Evolutionary conservation across 2,329 filamentous ascomycete species (phyloP), one percentile per base, ranked within the genome.

Genomic region (Sphaerulina musiva): DNA sequence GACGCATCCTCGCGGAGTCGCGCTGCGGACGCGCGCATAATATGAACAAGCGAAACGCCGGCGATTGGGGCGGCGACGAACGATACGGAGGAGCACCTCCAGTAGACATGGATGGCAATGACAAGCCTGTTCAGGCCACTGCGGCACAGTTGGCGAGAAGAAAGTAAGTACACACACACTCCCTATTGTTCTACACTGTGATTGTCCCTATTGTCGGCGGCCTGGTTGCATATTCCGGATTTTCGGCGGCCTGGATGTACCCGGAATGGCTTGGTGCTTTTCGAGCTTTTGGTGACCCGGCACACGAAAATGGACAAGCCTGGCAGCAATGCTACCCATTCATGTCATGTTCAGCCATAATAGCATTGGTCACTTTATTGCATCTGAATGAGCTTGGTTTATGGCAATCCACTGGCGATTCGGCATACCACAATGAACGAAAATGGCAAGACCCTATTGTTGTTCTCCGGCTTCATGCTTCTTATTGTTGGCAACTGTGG

Each of bases 91-190:
- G 64, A 40, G 57, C 57, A 44, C 55, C 54, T 34, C 41, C 51
- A 43, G 41, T 51, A 31, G 41, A 44, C n/a, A 56, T 57, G 59
- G 62, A 59, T n/a, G 46, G 32, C 32, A 45, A 50, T 10, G 63
- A 67, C 46, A 61, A 61, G 57, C 66, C 66, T 17, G 51, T 53
- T 44, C 53, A 59, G 51, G 68, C 68, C 45, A 70, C 68, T 26
- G 66, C 67, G 29, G 68, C 68, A 45, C 68, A 70, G 60, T 53
- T 70, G 62, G 68, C 68, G 44, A 55, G 57, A 46, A 60, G 68
- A 53, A 69, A 68, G 68, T 70, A 54, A 67, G 68, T 68, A 4
- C 11, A 42, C 53, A 49, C 39, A 4, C 11, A 42, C 53, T 51
- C 39, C 29, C 34, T 53, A 42, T 46, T 53, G 54, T 48, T 42